Base-by-base conservation (phyloP, 495 filamentous ascomycete species). In the Alectoria sarmentosa region DNA sequence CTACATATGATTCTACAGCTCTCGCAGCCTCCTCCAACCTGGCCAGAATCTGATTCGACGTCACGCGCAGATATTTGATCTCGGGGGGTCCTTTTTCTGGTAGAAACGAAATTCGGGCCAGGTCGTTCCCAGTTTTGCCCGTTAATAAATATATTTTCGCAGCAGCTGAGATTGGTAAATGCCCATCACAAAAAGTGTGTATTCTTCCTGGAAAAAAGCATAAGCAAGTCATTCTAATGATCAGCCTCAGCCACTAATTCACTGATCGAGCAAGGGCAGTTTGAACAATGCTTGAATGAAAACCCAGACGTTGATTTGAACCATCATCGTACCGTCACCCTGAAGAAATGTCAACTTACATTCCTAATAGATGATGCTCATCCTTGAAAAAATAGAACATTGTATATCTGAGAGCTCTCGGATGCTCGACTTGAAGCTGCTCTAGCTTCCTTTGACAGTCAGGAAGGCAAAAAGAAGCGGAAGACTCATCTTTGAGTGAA, bases 361-460 rank as follows among this genome's bases (percentile, higher is more conserved):
- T 41, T 23, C 11, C 34, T 19, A 38, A 15, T 23, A 58, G 5
- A 23, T 38, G 23, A 23, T 38, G 11, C 34, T 59, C 57, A 26
- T 59, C 57, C 19, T 59, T 11, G 10, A 19, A 26, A 41, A 59
- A 59, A 21, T 23, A 41, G 9, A 59, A 59, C 34, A 0, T 59
- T 4, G 9, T 14, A 11, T 5, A 11, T 13, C 1, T 1, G 28
- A 4, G 14, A 4, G 0, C 0, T 0, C 0, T 14, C 0, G 1
- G 9, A 37, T 38, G 9, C 8, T 58, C 8, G 56, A 58, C 17
- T 58, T 4, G 57, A 41, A 59, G 36, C 19, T 39, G 57, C 19
- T 59, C 21, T 59, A 39, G 4, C 4, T 59, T 23, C 41, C 36
- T 8, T n/a, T 26, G 17, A 6, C 1, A 1, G 26, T 39, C 36